Evolutionary conservation across 768 basidiomycete genomes (phyloP).

Genomic region (Lentinula sp.): DNA sequence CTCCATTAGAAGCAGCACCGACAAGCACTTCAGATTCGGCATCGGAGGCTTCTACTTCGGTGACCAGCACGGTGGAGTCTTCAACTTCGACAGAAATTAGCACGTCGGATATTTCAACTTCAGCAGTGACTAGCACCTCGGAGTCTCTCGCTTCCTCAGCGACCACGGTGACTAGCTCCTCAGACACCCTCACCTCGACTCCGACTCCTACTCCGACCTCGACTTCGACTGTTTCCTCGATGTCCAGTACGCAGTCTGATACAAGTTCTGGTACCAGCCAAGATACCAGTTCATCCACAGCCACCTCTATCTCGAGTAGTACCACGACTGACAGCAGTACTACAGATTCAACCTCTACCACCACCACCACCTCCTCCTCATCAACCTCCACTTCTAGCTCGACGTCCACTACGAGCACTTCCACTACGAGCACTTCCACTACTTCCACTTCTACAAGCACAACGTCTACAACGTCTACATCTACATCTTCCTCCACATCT

Average conservation of each 20-base stretch:
- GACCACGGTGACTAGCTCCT: neutral
- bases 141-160: neutral
- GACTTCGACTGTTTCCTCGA: constrained; percentile 12
- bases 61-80: constrained; percentile 8
- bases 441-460: constrained; percentile 12
- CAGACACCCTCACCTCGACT: constrained; percentile 12
- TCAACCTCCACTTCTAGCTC: constrained; percentile 15
- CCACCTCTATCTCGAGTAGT: constrained; percentile 8
- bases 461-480: constrained; percentile 13
- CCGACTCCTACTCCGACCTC: constrained; percentile 13
- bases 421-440: constrained; percentile 13
- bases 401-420: constrained; percentile 13
- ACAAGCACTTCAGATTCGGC: neutral
- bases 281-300: constrained; percentile 8
- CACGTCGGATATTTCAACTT: constrained; percentile 9
- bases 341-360: constrained; percentile 12
- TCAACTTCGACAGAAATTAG: constrained; percentile 9
- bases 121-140: constrained; percentile 15
- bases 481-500: constrained; percentile 12
- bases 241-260: constrained; percentile 12
- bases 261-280: constrained; percentile 13
- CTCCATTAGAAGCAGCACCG: neutral
- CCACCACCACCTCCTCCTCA: constrained; percentile 16
- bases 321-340: constrained; percentile 10
- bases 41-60: constrained; percentile 7